These are phyloP conservation scores for Penicillium daleae DNA, from an alignment of 495 filamentous ascomycete species.

Conservation along the genomic window DNA sequence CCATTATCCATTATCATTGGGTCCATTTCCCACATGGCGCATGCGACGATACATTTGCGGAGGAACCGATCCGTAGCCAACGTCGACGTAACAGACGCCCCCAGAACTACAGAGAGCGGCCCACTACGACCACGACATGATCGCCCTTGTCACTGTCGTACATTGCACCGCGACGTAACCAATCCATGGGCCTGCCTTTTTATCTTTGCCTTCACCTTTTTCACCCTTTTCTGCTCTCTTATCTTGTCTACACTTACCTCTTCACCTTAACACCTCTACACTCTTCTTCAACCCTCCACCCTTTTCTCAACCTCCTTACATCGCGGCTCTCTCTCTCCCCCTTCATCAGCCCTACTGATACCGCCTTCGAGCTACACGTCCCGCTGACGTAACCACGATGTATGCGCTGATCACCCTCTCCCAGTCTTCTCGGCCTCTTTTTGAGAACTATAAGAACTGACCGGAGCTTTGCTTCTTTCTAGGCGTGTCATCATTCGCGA, in stretches of 20 bases:
- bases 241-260: constrained; percentile 1
- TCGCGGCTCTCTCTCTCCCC: neutral
- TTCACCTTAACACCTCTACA: neutral
- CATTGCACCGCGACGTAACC: constrained; percentile 29
- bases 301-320: constrained; percentile 3
- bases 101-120: neutral
- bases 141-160: constrained; percentile 31
- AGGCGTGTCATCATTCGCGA: constrained; percentile 89
- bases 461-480: constrained; percentile 14
- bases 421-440: neutral
- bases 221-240: neutral
- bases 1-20: neutral
- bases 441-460: constrained; percentile 23
- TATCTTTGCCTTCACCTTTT: neutral
- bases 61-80: constrained; percentile 11
- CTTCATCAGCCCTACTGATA: constrained; percentile 4
- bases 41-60: constrained; percentile 19
- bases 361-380: neutral
- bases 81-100: constrained; percentile 8
- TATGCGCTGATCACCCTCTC: constrained; percentile 18
- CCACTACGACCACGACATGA: constrained; percentile 12
- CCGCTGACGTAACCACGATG: constrained; percentile 39
- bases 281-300: neutral
- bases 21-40: constrained; percentile 10
- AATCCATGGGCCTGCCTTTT: constrained; percentile 8